Evolutionary conservation across 2,329 filamentous ascomycete species (phyloP), one percentile per base, ranked within the genome.

Genomic region (Hypoxylon sp.): DNA sequence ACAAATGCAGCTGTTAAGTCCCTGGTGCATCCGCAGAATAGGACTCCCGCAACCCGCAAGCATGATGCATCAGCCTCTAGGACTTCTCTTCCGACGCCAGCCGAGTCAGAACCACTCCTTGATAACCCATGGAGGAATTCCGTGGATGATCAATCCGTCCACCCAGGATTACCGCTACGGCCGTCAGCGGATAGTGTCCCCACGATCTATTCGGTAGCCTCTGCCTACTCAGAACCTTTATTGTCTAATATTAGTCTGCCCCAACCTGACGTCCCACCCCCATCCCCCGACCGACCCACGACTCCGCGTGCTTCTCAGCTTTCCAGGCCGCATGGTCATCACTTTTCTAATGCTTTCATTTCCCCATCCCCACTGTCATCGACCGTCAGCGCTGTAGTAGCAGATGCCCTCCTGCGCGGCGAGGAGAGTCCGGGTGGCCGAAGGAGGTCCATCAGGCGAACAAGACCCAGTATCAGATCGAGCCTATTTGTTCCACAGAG

Each of bases 281-380:
- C 75, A 60, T 73, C 74, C 51, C 75, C 69, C 46, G 61, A 78
- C 74, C 54, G 80, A 73, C 61, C 75, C 13, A 63, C 68, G 31
- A 76, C 72, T 61, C 79, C 75, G 74, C 81, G 72, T 55, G 76
- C 66, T 60, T 76, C 72, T 46, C 72, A 68, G 69, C 77, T 74
- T 69, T 77, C 72, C 68, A 76, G 79, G 11, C 78, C 77, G 11
- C 79, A 81, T 46, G 79, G 78, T 50, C 80, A 81, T 27, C 80
- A 82, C 54, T 82, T 79, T 68, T 79, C 82, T 30, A 84, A 83
- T 33, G 82, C 84, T 1, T 83, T 89, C 40, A 87, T 89, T 67
- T 89, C 87, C 2, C 87, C 88, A 10, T 89, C 87, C 0, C 88
- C 88, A 0, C 81, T 89, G 35, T 88, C 87, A 1, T 88, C 87